Conservation (phyloP, 768 basidiomycete species). For the Neoboletus magnificus region DNA sequence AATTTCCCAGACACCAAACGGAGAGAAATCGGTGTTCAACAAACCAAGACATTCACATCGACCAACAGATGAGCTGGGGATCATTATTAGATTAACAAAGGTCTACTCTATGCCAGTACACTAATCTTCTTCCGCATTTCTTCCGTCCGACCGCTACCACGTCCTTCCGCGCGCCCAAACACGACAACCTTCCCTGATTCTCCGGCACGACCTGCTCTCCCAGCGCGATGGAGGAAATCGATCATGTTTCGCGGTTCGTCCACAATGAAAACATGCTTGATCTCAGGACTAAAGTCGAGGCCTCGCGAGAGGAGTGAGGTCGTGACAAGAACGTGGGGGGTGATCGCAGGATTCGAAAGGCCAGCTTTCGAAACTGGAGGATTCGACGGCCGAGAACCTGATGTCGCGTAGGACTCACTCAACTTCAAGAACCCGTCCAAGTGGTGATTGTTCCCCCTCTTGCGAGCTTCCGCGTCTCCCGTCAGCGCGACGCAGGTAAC, state of each 20-base stretch:
- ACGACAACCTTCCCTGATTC: conserved; percentile 67
- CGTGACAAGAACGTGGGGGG: conserved; percentile 74
- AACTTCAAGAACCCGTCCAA: conserved; percentile 68
- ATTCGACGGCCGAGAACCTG: background rate
- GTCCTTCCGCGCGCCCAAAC: conserved; percentile 67
- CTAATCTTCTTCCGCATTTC: conserved; percentile 51
- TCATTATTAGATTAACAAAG: background rate
- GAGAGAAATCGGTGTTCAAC: background rate
- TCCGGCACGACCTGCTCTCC: conserved; percentile 76
- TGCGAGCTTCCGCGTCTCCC: conserved; percentile 53
- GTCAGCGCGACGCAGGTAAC: conserved; percentile 66
- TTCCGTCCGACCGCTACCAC: conserved; percentile 52
- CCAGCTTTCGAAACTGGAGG: conserved; percentile 7
- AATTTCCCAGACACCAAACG: too few relatives aligned
- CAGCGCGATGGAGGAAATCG: conserved; percentile 91
- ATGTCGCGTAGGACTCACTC: background rate
- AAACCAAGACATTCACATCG: background rate
- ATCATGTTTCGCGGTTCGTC: conserved; percentile 88
- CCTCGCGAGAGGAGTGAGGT: conserved; percentile 90
- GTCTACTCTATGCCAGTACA: conserved; percentile 26
- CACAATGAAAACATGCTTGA: conserved; percentile 81
- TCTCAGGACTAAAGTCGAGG: conserved; percentile 76
- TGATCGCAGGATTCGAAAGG: conserved; percentile 27
- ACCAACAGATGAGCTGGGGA: background rate
- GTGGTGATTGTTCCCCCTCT: conserved; percentile 69